A percentile compares a stretch with the other conserved stretches of the same genome.
Conservation (phyloP, 352 stramenopile genomes). For the Globisporangium nunn region DNA sequence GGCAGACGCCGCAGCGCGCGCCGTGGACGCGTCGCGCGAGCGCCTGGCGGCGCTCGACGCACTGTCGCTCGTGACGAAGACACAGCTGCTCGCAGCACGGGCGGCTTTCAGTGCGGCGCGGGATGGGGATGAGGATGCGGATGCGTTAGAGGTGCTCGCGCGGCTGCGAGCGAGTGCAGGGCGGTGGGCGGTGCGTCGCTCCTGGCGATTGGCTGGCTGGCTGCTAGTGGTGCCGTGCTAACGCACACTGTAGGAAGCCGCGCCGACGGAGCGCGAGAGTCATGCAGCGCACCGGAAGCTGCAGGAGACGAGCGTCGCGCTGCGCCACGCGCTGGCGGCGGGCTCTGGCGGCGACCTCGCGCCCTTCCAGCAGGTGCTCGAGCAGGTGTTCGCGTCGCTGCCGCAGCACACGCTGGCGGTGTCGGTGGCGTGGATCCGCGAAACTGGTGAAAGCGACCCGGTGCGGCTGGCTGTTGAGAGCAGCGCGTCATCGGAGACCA, state of each 20-base stretch:
- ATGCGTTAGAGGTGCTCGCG: conserved; percentile 5
- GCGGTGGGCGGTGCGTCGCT: conserved; percentile 6
- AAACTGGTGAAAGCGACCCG: not conserved
- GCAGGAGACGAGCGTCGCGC: conserved; percentile 25
- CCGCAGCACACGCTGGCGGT: conserved; percentile 27
- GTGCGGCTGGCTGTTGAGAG: not conserved
- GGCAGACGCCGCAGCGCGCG: conserved; percentile 6
- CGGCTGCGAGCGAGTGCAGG: conserved; percentile 3
- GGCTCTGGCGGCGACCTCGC: conserved; percentile 22
- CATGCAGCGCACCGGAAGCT: not conserved
- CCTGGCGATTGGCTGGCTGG: not conserved
- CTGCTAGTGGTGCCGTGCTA: not conserved
- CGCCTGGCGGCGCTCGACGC: conserved; percentile 22
- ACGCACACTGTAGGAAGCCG: not conserved
- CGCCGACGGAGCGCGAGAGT: not conserved
- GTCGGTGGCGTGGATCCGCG: conserved; percentile 36
- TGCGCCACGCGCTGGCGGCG: conserved; percentile 29
- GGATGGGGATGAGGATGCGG: not conserved
- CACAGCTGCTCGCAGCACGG: conserved; percentile 25
- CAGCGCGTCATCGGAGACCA: not conserved
- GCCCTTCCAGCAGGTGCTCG: conserved; percentile 51
- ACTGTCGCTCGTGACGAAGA: conserved; percentile 30
- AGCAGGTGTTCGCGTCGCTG: conserved; percentile 41
- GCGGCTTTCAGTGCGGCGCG: conserved; percentile 18
- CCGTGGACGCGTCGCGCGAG: not conserved